phyloP scores from a whole-genome alignment of 2,329 filamentous ascomycete species.

The Pestalotiopsis sp. region DNA sequence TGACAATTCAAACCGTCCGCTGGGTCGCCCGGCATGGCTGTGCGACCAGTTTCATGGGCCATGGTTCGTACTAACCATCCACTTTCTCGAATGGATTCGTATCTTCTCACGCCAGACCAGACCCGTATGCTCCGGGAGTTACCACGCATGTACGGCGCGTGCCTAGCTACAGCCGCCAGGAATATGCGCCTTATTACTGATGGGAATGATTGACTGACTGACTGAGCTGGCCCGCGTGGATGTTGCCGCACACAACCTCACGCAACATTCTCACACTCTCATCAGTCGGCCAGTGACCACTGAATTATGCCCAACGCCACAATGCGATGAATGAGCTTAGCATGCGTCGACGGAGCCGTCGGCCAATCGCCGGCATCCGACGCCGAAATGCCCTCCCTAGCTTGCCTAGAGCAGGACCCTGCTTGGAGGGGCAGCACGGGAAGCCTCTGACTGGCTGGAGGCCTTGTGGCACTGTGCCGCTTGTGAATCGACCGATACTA shows the following conservation, averaged over 20 bases:
- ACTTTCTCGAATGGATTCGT: neutral
- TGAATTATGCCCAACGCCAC: neutral
- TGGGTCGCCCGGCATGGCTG: neutral
- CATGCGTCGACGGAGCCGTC: neutral
- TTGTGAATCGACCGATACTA: constrained; percentile 9
- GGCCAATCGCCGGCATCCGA: constrained; percentile 5
- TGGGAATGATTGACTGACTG: neutral
- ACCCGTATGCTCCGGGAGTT: neutral
- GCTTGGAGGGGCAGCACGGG: constrained; percentile 13
- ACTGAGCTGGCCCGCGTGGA: neutral
- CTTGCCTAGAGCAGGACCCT: constrained; percentile 7
- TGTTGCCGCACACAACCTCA: neutral
- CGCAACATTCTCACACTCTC: neutral
- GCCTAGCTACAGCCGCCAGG: neutral
- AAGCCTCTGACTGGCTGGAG: constrained; percentile 7
- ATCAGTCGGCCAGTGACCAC: neutral
- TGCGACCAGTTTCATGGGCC: neutral
- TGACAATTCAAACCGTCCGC: neutral
- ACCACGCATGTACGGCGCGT: neutral
- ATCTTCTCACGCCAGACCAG: neutral
- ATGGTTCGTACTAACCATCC: neutral
- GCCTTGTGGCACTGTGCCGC: constrained; percentile 6
- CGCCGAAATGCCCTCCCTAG: neutral
- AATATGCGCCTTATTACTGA: neutral
- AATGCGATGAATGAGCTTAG: neutral